A percentile compares a stretch with the other conserved stretches of the same genome.
phyloP scores from a whole-genome alignment of 495 filamentous ascomycete species.

The Penicillium mononematosum region DNA sequence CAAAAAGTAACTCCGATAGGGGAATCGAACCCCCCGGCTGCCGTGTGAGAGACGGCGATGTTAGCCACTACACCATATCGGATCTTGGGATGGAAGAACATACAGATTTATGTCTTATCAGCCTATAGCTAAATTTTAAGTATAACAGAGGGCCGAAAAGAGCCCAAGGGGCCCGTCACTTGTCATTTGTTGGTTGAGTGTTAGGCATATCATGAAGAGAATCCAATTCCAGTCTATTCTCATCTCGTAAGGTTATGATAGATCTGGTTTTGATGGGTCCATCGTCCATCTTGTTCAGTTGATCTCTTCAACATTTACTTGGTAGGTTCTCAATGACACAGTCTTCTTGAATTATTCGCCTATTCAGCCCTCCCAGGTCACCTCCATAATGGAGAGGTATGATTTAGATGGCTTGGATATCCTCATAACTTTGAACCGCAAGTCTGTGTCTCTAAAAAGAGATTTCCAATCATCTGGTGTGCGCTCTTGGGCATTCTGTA shows the following conservation, averaged over 20 bases:
- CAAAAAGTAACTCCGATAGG: constrained; percentile 35
- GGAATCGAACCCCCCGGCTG: constrained; percentile 46
- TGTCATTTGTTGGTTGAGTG: background rate
- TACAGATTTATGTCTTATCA: no score
- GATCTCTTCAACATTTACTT: background rate
- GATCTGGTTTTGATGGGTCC: background rate
- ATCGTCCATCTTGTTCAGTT: background rate
- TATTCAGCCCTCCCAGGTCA: constrained; percentile 15
- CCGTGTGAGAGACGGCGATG: constrained; percentile 45
- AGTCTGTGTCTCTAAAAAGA: constrained; percentile 32
- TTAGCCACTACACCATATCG: constrained; percentile 47
- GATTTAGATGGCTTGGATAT: constrained; percentile 19
- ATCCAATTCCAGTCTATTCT: background rate
- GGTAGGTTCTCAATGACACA: background rate
- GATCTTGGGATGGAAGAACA: constrained; percentile 9
- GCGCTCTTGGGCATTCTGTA: constrained; percentile 37
- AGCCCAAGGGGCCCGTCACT: background rate
- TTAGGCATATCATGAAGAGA: background rate
- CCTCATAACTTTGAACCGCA: constrained; percentile 22
- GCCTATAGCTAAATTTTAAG: no score
- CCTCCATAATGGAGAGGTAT: constrained; percentile 24
- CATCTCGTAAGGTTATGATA: background rate
- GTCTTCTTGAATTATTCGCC: background rate
- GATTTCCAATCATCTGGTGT: constrained; percentile 29
- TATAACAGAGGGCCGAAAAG: no score